Conservation (phyloP, 345 rosid genomes). For the Linum tenue region DNA sequence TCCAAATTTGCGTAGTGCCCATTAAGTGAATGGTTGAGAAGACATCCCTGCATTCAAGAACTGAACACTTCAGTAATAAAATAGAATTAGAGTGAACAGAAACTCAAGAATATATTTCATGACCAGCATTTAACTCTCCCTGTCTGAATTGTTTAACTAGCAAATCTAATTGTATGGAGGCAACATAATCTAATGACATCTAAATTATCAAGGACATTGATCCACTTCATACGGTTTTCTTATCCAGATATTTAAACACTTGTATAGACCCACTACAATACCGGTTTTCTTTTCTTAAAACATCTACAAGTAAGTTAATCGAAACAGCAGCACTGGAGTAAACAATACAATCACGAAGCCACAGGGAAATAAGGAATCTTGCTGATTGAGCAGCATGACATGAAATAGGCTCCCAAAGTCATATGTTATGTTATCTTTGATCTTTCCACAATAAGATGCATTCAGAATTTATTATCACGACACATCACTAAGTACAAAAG, state of each 20-base stretch:
- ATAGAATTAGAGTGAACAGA: background rate
- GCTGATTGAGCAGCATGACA: too few relatives aligned
- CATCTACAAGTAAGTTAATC: too few relatives aligned
- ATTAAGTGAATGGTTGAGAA: conserved; percentile 22
- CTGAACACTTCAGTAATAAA: background rate
- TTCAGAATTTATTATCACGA: background rate
- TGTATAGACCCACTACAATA: background rate
- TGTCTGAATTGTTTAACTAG: too few relatives aligned
- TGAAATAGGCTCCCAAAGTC: background rate
- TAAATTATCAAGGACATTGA: background rate
- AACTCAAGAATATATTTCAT: background rate
- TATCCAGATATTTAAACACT: background rate
- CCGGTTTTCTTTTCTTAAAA: too few relatives aligned
- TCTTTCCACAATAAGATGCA: background rate
- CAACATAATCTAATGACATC: background rate
- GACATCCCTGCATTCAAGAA: conserved; percentile 24
- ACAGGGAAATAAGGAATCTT: too few relatives aligned
- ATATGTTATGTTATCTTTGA: background rate
- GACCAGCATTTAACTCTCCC: background rate
- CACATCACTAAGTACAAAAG: conserved; percentile 1
- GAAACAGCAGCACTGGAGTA: too few relatives aligned
- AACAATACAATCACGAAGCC: too few relatives aligned
- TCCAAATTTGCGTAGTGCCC: conserved; percentile 35
- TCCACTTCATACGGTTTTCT: background rate
- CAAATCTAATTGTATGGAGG: background rate